These are phyloP conservation scores for Backusella australiensis DNA, from an alignment of 192 early-diverging fungal genomes.

Conservation along the genomic window DNA sequence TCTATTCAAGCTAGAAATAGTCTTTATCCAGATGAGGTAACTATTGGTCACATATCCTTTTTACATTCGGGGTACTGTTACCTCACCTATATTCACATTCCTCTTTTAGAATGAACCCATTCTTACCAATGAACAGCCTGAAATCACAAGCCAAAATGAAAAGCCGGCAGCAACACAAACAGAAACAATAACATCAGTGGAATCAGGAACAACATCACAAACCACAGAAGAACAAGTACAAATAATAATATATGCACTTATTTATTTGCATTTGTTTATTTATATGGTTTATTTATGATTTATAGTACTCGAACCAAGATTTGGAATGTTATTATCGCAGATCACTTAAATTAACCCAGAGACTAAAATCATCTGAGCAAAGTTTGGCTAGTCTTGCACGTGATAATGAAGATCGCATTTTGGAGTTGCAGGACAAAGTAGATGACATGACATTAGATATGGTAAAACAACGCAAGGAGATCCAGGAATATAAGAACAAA, in stretches of 20 bases:
- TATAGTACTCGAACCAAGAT: constrained; percentile 9
- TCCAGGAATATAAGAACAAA: constrained; percentile 41
- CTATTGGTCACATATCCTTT: background rate
- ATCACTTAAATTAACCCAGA: constrained; percentile 35
- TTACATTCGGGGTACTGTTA: constrained; percentile 1
- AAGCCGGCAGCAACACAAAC: background rate
- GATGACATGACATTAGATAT: constrained; percentile 40
- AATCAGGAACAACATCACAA: background rate
- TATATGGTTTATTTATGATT: background rate
- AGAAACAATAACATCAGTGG: background rate
- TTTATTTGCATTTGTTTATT: constrained; percentile 1
- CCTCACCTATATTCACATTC: background rate
- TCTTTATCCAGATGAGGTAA: background rate
- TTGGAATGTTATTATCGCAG: constrained; percentile 34
- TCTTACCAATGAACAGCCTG: constrained; percentile 1
- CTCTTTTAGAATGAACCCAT: background rate
- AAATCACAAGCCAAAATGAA: constrained; percentile 2
- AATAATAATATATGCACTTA: background rate
- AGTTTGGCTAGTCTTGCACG: constrained; percentile 38
- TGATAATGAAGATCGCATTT: constrained; percentile 44
- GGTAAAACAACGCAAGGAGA: constrained; percentile 32
- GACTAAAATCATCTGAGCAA: constrained; percentile 39
- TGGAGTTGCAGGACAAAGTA: constrained; percentile 35
- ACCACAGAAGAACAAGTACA: background rate
- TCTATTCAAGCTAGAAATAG: background rate